Evolutionary conservation across 148 eudicot genomes (phyloP).

Genomic region (Polygonum maritimum): DNA sequence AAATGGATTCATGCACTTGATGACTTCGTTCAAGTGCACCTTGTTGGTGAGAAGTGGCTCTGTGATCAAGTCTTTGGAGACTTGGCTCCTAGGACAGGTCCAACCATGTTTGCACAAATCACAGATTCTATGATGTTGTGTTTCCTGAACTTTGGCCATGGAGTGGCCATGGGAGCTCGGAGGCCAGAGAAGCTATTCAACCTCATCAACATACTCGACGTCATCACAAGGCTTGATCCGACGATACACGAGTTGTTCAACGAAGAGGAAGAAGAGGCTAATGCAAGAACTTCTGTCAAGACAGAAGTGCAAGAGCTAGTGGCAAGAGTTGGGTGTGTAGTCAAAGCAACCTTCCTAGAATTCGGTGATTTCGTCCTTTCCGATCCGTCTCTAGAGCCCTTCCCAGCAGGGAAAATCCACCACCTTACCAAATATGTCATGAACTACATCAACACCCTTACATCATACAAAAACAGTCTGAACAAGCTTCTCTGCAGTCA

Average conservation of each 20-base stretch:
- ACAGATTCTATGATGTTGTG: conserved; percentile 50
- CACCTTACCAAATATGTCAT: conserved; percentile 68
- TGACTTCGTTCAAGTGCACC: conserved; percentile 56
- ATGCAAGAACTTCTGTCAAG: conserved; percentile 15
- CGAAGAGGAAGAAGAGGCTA: conserved; percentile 23
- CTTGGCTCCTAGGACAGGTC: conserved; percentile 30
- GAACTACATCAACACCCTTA: conserved; percentile 45
- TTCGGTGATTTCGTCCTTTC: conserved; percentile 55
- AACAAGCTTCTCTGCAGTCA: conserved; percentile 33
- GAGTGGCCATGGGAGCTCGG: conserved; percentile 70
- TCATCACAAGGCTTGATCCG: conserved; percentile 38
- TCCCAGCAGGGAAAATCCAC: conserved; percentile 70
- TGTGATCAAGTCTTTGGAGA: conserved; percentile 63
- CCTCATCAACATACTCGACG: conserved; percentile 71
- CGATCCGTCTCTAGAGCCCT: conserved; percentile 45
- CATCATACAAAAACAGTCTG: conserved; percentile 42
- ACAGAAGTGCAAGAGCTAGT: conserved; percentile 45
- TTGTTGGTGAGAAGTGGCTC: conserved; percentile 59
- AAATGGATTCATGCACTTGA: conserved; percentile 70
- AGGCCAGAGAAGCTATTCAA: conserved; percentile 64
- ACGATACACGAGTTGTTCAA: conserved; percentile 45
- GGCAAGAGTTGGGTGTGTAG: conserved; percentile 49
- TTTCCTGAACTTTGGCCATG: conserved; percentile 66
- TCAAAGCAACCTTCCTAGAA: conserved; percentile 61
- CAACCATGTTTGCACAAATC: conserved; percentile 49